A percentile compares a stretch with the other conserved stretches of the same genome.
phyloP scores from a whole-genome alignment of 768 basidiomycete species.

The Naganishia vishniacii region DNA sequence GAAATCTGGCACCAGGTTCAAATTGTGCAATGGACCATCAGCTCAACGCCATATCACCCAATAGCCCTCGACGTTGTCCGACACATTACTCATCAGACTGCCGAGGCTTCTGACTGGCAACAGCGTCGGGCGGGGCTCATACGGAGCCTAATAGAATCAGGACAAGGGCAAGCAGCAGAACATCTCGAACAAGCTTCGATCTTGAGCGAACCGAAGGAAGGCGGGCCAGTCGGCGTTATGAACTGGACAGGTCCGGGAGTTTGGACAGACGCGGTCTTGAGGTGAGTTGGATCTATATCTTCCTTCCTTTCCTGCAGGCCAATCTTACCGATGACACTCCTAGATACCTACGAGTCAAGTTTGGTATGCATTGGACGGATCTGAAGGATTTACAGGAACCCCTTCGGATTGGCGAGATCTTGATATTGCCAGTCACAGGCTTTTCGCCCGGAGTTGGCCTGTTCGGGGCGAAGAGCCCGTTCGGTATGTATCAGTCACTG shows the following conservation, averaged over 20 bases:
- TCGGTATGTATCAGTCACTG: conserved; percentile 30
- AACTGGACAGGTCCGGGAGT: conserved; percentile 51
- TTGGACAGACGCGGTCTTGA: conserved; percentile 49
- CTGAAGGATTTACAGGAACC: conserved; percentile 43
- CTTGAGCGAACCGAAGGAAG: conserved; percentile 37
- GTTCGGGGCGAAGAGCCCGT: conserved; percentile 35
- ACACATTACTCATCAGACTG: conserved; percentile 46
- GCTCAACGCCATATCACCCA: conserved; percentile 50
- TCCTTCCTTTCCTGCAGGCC: neutral
- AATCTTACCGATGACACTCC: neutral
- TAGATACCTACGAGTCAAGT: conserved; percentile 46
- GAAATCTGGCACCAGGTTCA: no score
- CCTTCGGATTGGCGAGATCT: conserved; percentile 47
- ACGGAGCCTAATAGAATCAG: conserved; percentile 29
- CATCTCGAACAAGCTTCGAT: conserved; percentile 31
- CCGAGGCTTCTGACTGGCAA: conserved; percentile 35
- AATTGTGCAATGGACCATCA: conserved; percentile 53
- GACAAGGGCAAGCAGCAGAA: conserved; percentile 31
- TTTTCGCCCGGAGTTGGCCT: conserved; percentile 47
- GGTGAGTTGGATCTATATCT: conserved; percentile 31
- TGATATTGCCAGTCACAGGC: conserved; percentile 49
- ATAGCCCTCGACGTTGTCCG: conserved; percentile 50
- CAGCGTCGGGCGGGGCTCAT: conserved; percentile 29
- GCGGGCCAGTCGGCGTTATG: conserved; percentile 50
- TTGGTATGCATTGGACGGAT: conserved; percentile 49